Evolutionary conservation across 805 yeast genomes (phyloP), one percentile per base, ranked within the genome.

Genomic region (Monosporozyma unispora): DNA sequence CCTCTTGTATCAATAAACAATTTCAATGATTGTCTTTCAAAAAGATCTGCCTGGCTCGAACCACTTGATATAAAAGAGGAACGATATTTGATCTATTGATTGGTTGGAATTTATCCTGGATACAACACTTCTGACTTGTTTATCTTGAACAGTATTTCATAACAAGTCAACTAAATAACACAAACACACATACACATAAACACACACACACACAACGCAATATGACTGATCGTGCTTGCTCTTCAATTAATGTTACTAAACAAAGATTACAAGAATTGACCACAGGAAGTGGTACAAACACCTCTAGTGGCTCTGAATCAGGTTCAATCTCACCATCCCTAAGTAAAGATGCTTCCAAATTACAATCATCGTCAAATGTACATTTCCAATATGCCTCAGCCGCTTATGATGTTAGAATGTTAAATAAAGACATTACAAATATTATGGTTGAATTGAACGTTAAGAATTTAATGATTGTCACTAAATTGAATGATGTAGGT

Each of bases 401-500:
- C 8, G 93, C 89, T 3, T 84, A 84, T 61, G 89, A 88, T 2
- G 90, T 86, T 6, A 73, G 93, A 44, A 74, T 81, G 70, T 70
- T 86, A 51, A 84, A 87, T n/a, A 81, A 80, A 53, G 83, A 83
- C 62, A 67, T 86, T 37, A 74, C 80, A 48, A 79, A 79, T 55
- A 86, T 90, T 3, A 82, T 85, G 3, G 80, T 88, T 25, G 81
- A 81, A 57, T 66, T 88, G 19, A 82, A 83, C 49, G 81, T 85
- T 18, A 75, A 76, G 43, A 79, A 86, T 16, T 79, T 88, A 18
- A 75, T 88, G 80, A 79, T 88, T 12, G 89, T 89, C 18, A 88
- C 96, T n/a, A 88, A 88, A 64, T 93, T 95, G 1, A 74, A 95
- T 48, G 96, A 89, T 62, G 82, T 84, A 57, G 81, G 88, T 6